These are phyloP conservation scores for Fusarium phyllophilum DNA, from an alignment of 2,329 filamentous ascomycete genomes.

Conservation along the genomic window DNA sequence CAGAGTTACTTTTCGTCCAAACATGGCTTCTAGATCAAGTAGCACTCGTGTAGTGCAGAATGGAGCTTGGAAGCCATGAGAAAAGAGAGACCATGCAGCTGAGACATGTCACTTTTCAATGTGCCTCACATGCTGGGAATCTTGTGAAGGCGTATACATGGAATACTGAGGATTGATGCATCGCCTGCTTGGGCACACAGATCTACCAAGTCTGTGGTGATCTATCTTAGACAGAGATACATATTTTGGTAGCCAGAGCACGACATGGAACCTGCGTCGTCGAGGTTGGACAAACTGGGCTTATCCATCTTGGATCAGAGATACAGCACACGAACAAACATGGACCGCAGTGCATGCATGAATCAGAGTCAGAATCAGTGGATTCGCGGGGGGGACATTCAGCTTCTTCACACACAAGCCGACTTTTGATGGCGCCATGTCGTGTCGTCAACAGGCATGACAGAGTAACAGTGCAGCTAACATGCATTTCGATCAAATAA, in stretches of 20 bases:
- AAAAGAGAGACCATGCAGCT: conserved; percentile 14
- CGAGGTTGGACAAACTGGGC: conserved; percentile 31
- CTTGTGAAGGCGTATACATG: neutral
- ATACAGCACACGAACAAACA: conserved; percentile 35
- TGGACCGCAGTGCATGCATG: conserved; percentile 33
- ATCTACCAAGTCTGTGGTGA: conserved; percentile 12
- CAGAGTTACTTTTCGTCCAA: conserved; percentile 72
- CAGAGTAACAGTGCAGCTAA: conserved; percentile 33
- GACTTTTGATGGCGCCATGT: conserved; percentile 32
- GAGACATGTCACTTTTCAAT: conserved; percentile 3
- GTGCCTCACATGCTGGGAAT: neutral
- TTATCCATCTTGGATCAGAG: conserved; percentile 30
- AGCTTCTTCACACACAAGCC: conserved; percentile 17
- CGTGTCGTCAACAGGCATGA: conserved; percentile 34
- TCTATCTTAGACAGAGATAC: conserved; percentile 6
- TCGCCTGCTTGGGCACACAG: conserved; percentile 12
- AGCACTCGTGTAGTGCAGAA: neutral
- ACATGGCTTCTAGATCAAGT: conserved; percentile 61
- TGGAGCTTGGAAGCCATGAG: conserved; percentile 4
- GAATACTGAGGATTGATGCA: neutral
- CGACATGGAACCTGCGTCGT: conserved; percentile 38
- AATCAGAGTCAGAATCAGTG: conserved; percentile 21
- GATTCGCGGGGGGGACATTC: conserved; percentile 20
- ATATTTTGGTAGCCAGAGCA: conserved; percentile 25
- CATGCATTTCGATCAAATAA: conserved; percentile 28